Percentiles rank a stretch among this genome's conserved stretches.
phyloP scores from a whole-genome alignment of 148 eudicot species.

The Pouteria glomerata region DNA sequence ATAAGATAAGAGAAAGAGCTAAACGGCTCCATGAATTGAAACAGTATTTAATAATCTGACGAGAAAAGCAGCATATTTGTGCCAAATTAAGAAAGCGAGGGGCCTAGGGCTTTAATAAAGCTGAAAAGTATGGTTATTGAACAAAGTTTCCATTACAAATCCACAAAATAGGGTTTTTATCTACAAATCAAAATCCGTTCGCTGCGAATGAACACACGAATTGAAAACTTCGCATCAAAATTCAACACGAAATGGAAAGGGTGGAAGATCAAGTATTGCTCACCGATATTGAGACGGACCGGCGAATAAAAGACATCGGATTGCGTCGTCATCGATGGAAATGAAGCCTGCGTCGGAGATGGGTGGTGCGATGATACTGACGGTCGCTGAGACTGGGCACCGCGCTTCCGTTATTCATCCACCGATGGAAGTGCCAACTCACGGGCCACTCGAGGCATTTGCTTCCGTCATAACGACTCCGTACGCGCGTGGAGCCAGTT shows the following conservation, averaged over 20 bases:
- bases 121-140: neutral
- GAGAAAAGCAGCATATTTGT: neutral
- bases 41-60: neutral
- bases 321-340: slow-evolving; percentile 13
- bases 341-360: no score
- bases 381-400: no score
- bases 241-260: neutral
- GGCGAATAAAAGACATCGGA: slow-evolving; percentile 31
- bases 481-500: no score
- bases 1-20: neutral
- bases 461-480: no score
- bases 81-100: slow-evolving; percentile 2
- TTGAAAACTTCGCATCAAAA: neutral
- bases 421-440: no score
- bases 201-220: no score
- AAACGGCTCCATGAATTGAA: neutral
- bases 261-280: neutral
- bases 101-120: neutral
- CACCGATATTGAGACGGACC: slow-evolving; percentile 75
- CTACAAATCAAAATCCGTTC: neutral
- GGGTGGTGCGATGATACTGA: no score
- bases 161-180: neutral
- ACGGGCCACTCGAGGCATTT: no score
- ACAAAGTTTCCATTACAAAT: neutral
- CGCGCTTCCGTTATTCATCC: no score